A percentile compares a stretch with the other conserved stretches of the same genome.
Conservation (phyloP, 1,284 basidiomycete species). For the Exsudoporus floridanus region DNA sequence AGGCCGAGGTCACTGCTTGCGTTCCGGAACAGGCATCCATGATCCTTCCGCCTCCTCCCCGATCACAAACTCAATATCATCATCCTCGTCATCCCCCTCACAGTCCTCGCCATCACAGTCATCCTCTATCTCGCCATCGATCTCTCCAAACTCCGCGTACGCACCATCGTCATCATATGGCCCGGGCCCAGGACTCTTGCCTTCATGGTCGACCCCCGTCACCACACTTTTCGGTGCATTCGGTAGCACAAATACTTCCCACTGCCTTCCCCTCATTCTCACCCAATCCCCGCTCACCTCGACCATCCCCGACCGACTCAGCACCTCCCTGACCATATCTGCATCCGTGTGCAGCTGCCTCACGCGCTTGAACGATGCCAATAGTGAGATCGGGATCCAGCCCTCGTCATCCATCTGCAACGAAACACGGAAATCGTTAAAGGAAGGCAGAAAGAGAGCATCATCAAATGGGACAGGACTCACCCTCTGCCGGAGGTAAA, state of each 20-base stretch:
- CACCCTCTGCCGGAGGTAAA: conserved; percentile 76
- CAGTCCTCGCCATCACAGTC: conserved; percentile 32
- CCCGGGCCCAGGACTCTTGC: not conserved
- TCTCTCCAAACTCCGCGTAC: conserved; percentile 8
- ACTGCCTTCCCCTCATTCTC: conserved; percentile 55
- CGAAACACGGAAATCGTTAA: conserved; percentile 3
- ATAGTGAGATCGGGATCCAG: conserved; percentile 79
- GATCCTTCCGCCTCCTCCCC: conserved; percentile 39
- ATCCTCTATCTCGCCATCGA: conserved; percentile 25
- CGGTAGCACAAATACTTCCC: conserved; percentile 74
- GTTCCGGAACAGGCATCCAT: conserved; percentile 48
- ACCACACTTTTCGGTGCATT: conserved; percentile 53
- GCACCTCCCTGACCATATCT: conserved; percentile 68
- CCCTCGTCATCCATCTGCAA: conserved; percentile 85
- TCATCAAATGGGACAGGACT: conserved; percentile 25
- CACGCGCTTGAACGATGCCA: conserved; percentile 87
- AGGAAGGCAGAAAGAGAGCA: not conserved
- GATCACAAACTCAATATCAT: conserved; percentile 54
- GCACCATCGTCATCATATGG: not conserved
- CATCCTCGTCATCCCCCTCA: conserved; percentile 51
- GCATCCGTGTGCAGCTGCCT: conserved; percentile 66
- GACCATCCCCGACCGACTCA: conserved; percentile 65
- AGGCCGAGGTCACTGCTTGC: conserved; percentile 17
- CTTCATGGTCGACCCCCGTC: conserved; percentile 1
- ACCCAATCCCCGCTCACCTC: conserved; percentile 75